Conservation (phyloP, 1,284 basidiomycete genomes). For the Pterula multifida region DNA sequence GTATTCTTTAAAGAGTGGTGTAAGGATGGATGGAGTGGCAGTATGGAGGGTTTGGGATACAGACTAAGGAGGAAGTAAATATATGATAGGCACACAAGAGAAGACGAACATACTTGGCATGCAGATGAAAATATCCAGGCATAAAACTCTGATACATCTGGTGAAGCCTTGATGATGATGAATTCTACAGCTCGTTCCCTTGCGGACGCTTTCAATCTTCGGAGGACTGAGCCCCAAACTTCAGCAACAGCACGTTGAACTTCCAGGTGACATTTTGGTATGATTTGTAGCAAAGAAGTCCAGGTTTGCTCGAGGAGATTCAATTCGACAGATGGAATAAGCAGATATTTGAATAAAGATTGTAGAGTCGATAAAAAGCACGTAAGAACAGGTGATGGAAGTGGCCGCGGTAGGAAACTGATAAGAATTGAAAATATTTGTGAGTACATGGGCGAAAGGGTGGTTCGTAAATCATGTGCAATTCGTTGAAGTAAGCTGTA, state of each 20-base stretch:
- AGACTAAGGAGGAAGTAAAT: conserved; percentile 31
- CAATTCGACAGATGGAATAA: conserved; percentile 41
- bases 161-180: conserved; percentile 25
- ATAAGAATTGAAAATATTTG: conserved; percentile 42
- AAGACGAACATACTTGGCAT: conserved; percentile 46
- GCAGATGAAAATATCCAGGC: conserved; percentile 62
- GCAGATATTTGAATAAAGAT: conserved; percentile 55
- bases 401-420: conserved; percentile 42
- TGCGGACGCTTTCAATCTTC: conserved; percentile 44
- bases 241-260: conserved; percentile 64
- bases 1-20: conserved; percentile 37
- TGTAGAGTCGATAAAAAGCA: conserved; percentile 54
- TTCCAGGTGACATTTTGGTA: conserved; percentile 51
- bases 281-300: conserved; percentile 31
- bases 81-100: conserved; percentile 4
- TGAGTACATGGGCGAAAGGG: conserved; percentile 47
- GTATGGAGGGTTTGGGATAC: conserved; percentile 75
- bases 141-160: conserved; percentile 33
- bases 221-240: conserved; percentile 62
- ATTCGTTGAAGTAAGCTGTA: conserved; percentile 63
- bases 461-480: conserved; percentile 62
- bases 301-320: conserved; percentile 48
- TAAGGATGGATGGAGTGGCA: conserved; percentile 50
- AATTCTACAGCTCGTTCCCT: conserved; percentile 39
- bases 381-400: conserved; percentile 48